These are phyloP conservation scores for Phytophthora gonapodyides DNA, from an alignment of 352 stramenopile genomes.

Conservation along the genomic window DNA sequence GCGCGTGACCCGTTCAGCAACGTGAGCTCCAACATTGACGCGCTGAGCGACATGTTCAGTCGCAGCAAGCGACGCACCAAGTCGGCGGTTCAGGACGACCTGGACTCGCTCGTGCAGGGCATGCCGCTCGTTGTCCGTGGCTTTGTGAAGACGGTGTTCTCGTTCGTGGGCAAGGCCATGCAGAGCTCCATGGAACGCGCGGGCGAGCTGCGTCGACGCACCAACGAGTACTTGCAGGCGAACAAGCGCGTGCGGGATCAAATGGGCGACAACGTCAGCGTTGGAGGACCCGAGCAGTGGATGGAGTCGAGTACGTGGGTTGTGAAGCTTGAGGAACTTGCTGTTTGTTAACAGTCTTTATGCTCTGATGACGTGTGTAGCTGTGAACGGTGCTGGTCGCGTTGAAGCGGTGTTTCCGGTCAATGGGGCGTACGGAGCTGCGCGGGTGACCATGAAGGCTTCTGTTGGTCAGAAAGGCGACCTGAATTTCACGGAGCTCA, in stretches of 20 bases:
- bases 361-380: slow-evolving; percentile 31
- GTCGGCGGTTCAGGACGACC: slow-evolving; percentile 35
- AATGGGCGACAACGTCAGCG: slow-evolving; percentile 52
- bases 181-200: slow-evolving; percentile 67
- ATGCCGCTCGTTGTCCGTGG: slow-evolving; percentile 65
- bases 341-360: background rate
- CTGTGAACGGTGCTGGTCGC: slow-evolving; percentile 64
- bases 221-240: slow-evolving; percentile 57
- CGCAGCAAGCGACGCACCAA: slow-evolving; percentile 29
- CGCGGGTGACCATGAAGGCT: slow-evolving; percentile 62
- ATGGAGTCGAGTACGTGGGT: slow-evolving; percentile 68
- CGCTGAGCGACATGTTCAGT: slow-evolving; percentile 49
- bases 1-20: slow-evolving; percentile 44
- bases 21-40: slow-evolving; percentile 55
- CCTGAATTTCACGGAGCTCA: slow-evolving; percentile 61
- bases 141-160: slow-evolving; percentile 70
- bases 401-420: slow-evolving; percentile 75
- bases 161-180: slow-evolving; percentile 63
- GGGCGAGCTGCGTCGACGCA: slow-evolving; percentile 54
- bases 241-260: slow-evolving; percentile 55
- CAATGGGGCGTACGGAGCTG: slow-evolving; percentile 38
- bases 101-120: slow-evolving; percentile 60
- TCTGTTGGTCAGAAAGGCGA: slow-evolving; percentile 41
- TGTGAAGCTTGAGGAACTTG: background rate
- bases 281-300: slow-evolving; percentile 70